Percentiles rank a stretch among this genome's conserved stretches.
Conservation (phyloP, 441 rosid species). For the Erodium moschatum region DNA sequence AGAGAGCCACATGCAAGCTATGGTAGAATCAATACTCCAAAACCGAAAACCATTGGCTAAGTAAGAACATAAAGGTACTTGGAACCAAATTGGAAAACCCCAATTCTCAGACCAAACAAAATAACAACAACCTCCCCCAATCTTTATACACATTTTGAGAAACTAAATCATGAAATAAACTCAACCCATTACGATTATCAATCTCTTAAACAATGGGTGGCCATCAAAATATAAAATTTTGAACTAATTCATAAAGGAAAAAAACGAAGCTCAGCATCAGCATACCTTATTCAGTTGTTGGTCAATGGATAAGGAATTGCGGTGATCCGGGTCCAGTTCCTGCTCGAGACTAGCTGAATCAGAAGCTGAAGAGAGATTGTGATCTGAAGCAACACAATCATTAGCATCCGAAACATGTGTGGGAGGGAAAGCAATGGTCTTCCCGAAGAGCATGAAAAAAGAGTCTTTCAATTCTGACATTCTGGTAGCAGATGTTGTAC, state of each 20-base stretch:
- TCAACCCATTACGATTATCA: background rate
- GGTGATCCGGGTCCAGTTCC: background rate
- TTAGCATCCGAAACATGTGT: background rate
- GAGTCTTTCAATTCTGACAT: conserved; percentile 49
- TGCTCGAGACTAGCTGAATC: conserved; percentile 8
- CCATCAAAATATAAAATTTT: conserved; percentile 4
- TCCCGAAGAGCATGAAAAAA: conserved; percentile 62
- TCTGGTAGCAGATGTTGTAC: too few species aligned
- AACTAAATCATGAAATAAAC: conserved; percentile 6
- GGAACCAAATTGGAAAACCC: background rate
- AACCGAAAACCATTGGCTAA: too few species aligned
- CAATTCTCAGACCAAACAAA: background rate
- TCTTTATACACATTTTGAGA: too few species aligned
- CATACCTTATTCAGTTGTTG: conserved; percentile 27
- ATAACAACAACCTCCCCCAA: too few species aligned
- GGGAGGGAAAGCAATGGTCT: conserved; percentile 46
- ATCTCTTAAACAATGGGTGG: background rate
- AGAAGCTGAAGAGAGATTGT: conserved; percentile 3
- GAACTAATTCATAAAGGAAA: background rate
- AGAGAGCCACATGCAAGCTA: too few species aligned
- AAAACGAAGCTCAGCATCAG: too few species aligned
- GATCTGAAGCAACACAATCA: conserved; percentile 11
- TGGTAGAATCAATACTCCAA: too few species aligned
- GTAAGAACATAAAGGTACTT: too few species aligned
- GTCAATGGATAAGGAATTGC: background rate